Percentiles rank a stretch among this genome's conserved stretches.
These are phyloP conservation scores for Scheffersomyces stambukii DNA, from an alignment of 1,139 yeast species.

Conservation along the genomic window DNA sequence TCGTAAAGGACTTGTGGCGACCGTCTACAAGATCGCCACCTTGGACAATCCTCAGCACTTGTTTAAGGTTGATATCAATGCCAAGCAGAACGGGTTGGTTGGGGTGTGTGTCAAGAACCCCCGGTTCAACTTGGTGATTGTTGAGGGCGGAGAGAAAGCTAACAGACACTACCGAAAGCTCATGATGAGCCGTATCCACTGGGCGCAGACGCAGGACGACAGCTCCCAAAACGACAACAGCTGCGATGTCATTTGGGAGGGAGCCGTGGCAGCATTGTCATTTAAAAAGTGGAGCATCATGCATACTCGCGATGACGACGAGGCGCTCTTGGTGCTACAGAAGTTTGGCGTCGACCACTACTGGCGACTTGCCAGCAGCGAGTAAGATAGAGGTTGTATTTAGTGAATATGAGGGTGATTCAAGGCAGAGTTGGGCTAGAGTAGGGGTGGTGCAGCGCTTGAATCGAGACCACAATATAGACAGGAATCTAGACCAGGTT, in stretches of 20 bases:
- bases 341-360: slow-evolving; percentile 54
- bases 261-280: slow-evolving; percentile 50
- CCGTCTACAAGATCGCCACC: slow-evolving; percentile 55
- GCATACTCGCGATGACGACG: slow-evolving; percentile 49
- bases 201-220: slow-evolving; percentile 48
- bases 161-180: slow-evolving; percentile 61
- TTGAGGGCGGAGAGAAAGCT: slow-evolving; percentile 67
- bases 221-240: slow-evolving; percentile 32
- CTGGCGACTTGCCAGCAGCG: slow-evolving; percentile 46
- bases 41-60: slow-evolving; percentile 63
- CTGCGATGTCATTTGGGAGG: slow-evolving; percentile 71
- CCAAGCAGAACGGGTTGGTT: slow-evolving; percentile 60
- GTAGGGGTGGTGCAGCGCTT: slow-evolving; percentile 6
- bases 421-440: background rate
- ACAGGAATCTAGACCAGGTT: too few species aligned
- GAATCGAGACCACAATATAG: too few species aligned
- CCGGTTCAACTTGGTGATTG: slow-evolving; percentile 57
- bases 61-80: slow-evolving; percentile 74
- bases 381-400: background rate
- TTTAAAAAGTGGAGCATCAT: slow-evolving; percentile 63
- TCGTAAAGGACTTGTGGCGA: slow-evolving; percentile 47
- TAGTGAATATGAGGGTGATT: background rate
- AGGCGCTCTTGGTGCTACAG: slow-evolving; percentile 46
- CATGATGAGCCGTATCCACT: slow-evolving; percentile 58
- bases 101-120: slow-evolving; percentile 51